Conservation (phyloP, 495 filamentous ascomycete species). For the Friedmanniomyces endolithicus region DNA sequence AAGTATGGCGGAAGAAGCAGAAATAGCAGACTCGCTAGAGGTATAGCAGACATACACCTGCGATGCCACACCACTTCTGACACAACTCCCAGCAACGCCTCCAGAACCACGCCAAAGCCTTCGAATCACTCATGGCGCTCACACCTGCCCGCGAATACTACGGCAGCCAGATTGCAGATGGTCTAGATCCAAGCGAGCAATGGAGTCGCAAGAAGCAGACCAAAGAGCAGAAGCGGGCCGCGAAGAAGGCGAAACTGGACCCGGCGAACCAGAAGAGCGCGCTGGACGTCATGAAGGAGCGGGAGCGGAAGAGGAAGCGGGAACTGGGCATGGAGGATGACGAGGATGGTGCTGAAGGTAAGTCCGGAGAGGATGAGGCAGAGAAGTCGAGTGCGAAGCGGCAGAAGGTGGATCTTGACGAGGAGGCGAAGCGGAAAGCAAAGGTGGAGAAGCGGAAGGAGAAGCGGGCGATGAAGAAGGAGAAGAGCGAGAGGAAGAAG, state of each 20-base stretch:
- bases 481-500: conserved; percentile 36
- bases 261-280: conserved; percentile 45
- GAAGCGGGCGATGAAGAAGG: conserved; percentile 32
- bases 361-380: conserved; percentile 35
- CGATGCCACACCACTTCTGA: conserved; percentile 7
- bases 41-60: conserved; percentile 19
- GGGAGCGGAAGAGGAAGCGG: conserved; percentile 30
- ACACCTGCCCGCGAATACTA: conserved; percentile 92
- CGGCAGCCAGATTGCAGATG: conserved; percentile 27
- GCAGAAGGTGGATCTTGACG: conserved; percentile 31
- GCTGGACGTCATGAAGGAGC: conserved; percentile 52
- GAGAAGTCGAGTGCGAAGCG: conserved; percentile 24
- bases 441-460: conserved; percentile 31
- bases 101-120: conserved; percentile 70
- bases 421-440: conserved; percentile 30
- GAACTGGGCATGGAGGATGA: conserved; percentile 31
- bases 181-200: conserved; percentile 26
- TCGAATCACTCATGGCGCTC: conserved; percentile 80
- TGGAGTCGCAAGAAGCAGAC: conserved; percentile 37
- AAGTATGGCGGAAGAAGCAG: conserved; percentile 10
- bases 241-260: conserved; percentile 61
- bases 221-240: conserved; percentile 24
- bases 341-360: conserved; percentile 21
- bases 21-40: conserved; percentile 25
- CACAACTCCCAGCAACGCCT: conserved; percentile 56